These are phyloP conservation scores for Paraphaeosphaeria minitans DNA, from an alignment of 2,329 filamentous ascomycete genomes.

Conservation along the genomic window DNA sequence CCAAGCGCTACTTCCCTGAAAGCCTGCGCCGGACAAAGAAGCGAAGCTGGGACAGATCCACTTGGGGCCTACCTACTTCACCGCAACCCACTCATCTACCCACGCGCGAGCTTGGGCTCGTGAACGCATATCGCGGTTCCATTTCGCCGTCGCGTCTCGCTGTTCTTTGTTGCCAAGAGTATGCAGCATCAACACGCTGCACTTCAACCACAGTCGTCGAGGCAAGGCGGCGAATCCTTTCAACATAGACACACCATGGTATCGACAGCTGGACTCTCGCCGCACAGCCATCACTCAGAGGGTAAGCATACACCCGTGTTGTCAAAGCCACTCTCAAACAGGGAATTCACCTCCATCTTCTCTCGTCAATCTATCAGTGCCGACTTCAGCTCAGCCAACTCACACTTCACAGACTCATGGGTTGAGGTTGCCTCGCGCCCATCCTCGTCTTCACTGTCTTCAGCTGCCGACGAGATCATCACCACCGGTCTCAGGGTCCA, in stretches of 20 bases:
- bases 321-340: neutral
- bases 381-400: slow-evolving; percentile 19
- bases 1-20: slow-evolving; percentile 3
- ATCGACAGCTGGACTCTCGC: slow-evolving; percentile 22
- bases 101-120: slow-evolving; percentile 11
- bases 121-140: neutral
- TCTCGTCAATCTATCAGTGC: neutral
- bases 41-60: slow-evolving; percentile 37
- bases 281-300: slow-evolving; percentile 36
- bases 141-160: slow-evolving; percentile 8
- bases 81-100: slow-evolving; percentile 17
- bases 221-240: slow-evolving; percentile 21
- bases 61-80: slow-evolving; percentile 35
- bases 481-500: slow-evolving; percentile 84
- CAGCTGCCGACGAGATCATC: slow-evolving; percentile 82
- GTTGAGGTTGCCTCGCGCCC: slow-evolving; percentile 91
- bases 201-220: slow-evolving; percentile 27
- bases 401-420: slow-evolving; percentile 79
- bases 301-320: slow-evolving; percentile 20
- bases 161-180: neutral
- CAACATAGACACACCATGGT: slow-evolving; percentile 30
- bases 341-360: neutral
- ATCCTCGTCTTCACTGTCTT: slow-evolving; percentile 91
- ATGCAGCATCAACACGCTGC: slow-evolving; percentile 35
- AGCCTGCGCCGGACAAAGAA: slow-evolving; percentile 30